phyloP scores from a whole-genome alignment of 2,329 filamentous ascomycete species.

The Alternaria sp. region DNA sequence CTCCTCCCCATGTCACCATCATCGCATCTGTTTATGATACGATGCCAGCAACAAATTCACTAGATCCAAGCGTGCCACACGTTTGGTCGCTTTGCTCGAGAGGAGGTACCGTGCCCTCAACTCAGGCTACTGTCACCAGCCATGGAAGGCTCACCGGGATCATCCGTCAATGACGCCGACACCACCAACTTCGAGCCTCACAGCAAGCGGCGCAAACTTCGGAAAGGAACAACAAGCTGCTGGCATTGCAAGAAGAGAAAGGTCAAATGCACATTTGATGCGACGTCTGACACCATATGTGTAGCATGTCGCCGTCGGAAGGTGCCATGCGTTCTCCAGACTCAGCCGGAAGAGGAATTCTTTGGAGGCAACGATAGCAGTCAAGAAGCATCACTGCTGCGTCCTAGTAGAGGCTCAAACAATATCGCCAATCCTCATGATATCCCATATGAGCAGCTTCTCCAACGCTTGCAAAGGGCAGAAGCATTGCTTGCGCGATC shows the following conservation, averaged over 20 bases:
- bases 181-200: conserved; percentile 2
- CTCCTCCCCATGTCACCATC: not conserved
- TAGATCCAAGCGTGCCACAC: not conserved
- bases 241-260: conserved; percentile 34
- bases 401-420: not conserved
- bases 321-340: conserved; percentile 24
- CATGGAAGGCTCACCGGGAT: not conserved
- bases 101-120: not conserved
- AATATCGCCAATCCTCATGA: not conserved
- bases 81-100: not conserved
- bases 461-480: conserved; percentile 15
- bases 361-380: not conserved
- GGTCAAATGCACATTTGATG: conserved; percentile 22
- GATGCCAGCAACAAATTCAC: not conserved
- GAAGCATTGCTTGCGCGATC: conserved; percentile 7
- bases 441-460: not conserved
- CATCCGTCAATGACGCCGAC: not conserved
- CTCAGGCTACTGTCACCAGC: not conserved
- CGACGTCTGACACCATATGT: conserved; percentile 12
- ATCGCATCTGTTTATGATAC: not conserved
- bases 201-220: conserved; percentile 24
- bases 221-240: conserved; percentile 33
- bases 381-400: not conserved
- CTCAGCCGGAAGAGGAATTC: conserved; percentile 17
- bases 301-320: conserved; percentile 20